A percentile compares a stretch with the other conserved stretches of the same genome.
These are phyloP conservation scores for Vaccinium myrtillus DNA, from an alignment of 148 eudicot genomes.

Conservation along the genomic window DNA sequence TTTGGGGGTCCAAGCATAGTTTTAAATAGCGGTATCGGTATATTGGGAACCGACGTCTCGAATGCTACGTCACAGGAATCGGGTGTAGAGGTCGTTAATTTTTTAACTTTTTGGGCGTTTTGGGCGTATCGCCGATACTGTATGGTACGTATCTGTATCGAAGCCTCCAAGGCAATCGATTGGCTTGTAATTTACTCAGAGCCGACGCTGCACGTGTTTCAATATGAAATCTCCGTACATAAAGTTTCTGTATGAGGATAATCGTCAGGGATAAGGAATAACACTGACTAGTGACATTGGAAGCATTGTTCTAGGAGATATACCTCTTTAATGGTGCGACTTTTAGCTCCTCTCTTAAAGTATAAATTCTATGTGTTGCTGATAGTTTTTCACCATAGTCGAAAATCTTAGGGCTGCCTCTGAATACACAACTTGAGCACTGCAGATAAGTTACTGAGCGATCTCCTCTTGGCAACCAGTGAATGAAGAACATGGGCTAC, in stretches of 20 bases:
- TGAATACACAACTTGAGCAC: background rate
- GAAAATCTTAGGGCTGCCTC: too few species aligned
- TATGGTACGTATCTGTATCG: too few species aligned
- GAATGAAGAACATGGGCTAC: background rate
- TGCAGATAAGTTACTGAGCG: constrained; percentile 11
- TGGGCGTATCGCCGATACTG: too few species aligned
- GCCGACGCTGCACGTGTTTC: background rate
- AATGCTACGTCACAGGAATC: too few species aligned
- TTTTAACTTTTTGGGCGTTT: too few species aligned
- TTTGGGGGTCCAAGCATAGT: too few species aligned
- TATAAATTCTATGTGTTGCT: background rate
- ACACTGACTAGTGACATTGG: background rate
- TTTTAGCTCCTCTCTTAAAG: background rate
- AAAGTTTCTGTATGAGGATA: background rate
- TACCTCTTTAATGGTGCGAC: background rate
- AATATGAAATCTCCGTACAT: background rate
- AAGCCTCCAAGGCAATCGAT: too few species aligned
- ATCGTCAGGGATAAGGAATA: constrained; percentile 12
- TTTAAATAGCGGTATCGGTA: too few species aligned
- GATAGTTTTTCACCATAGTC: background rate
- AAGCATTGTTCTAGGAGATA: constrained; percentile 7
- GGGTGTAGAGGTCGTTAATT: too few species aligned
- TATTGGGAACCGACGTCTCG: too few species aligned
- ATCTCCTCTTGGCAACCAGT: constrained; percentile 13
- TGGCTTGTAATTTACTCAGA: too few species aligned